A percentile compares a stretch with the other conserved stretches of the same genome.
phyloP scores from a whole-genome alignment of 495 filamentous ascomycete species.

The Hyaloscypha bicolor region DNA sequence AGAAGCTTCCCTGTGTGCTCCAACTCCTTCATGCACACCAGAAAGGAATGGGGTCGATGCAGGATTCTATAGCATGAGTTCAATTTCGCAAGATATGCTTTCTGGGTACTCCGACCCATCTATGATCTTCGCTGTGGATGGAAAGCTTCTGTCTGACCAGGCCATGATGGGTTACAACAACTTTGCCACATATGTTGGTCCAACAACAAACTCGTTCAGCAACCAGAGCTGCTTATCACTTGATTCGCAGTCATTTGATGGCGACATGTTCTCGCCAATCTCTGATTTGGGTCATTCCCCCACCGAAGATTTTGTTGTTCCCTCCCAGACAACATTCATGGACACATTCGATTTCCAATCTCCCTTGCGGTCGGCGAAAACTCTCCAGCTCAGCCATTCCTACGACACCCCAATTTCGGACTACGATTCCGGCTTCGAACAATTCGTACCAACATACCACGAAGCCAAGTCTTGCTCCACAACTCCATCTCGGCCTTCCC shows the following conservation, averaged over 20 bases:
- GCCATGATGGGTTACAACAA: constrained; percentile 4
- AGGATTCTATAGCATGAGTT: constrained; percentile 5
- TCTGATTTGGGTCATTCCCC: constrained; percentile 1
- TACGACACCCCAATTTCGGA: constrained; percentile 12
- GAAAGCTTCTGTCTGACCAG: neutral
- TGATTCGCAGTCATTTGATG: constrained; percentile 6
- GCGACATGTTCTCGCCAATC: constrained; percentile 7
- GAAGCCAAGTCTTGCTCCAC: neutral
- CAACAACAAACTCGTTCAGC: neutral
- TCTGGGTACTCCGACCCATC: constrained; percentile 4
- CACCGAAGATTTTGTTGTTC: constrained; percentile 26
- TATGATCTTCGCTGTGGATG: constrained; percentile 2
- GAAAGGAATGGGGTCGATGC: neutral
- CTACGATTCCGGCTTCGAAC: neutral
- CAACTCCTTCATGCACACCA: constrained; percentile 2
- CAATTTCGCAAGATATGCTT: neutral
- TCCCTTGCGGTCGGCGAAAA: neutral
- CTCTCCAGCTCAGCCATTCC: constrained; percentile 2
- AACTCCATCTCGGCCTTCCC: neutral
- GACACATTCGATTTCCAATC: constrained; percentile 17
- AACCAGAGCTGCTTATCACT: neutral
- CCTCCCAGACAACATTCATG: constrained; percentile 29
- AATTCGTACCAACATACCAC: constrained; percentile 3
- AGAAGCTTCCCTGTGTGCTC: neutral
- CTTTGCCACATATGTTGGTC: neutral